These are phyloP conservation scores for Pyricularia grisea DNA, from an alignment of 2,329 filamentous ascomycete species.

Conservation along the genomic window DNA sequence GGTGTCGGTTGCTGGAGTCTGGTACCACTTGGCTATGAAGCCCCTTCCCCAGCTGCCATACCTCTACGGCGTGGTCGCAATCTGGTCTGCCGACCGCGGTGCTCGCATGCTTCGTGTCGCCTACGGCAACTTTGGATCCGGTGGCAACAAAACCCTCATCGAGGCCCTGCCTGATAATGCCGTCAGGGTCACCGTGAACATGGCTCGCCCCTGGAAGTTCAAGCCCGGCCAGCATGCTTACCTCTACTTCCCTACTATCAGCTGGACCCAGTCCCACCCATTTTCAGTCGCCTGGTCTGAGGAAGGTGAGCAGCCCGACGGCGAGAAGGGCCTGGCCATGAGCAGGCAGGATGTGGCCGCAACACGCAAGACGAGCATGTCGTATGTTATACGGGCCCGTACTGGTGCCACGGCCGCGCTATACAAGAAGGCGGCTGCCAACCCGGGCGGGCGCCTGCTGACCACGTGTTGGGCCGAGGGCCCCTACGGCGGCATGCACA, in stretches of 20 bases:
- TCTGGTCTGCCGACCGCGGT: slow-evolving; percentile 59
- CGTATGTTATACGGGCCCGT: slow-evolving; percentile 63
- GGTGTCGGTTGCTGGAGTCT: slow-evolving; percentile 52
- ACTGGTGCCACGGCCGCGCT: slow-evolving; percentile 65
- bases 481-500: slow-evolving; percentile 66
- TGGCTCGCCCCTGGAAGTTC: slow-evolving; percentile 71
- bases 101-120: slow-evolving; percentile 49
- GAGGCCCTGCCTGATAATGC: slow-evolving; percentile 71
- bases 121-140: slow-evolving; percentile 57
- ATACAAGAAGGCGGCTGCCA: slow-evolving; percentile 56
- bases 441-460: slow-evolving; percentile 49
- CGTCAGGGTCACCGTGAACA: slow-evolving; percentile 60
- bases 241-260: slow-evolving; percentile 65
- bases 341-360: slow-evolving; percentile 45
- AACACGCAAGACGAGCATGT: slow-evolving; percentile 56
- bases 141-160: slow-evolving; percentile 59
- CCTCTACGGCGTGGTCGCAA: slow-evolving; percentile 49
- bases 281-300: slow-evolving; percentile 75
- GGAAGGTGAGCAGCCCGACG: slow-evolving; percentile 36
- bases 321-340: slow-evolving; percentile 48
- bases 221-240: slow-evolving; percentile 70
- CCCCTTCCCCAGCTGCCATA: slow-evolving; percentile 46
- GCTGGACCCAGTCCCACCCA: slow-evolving; percentile 66
- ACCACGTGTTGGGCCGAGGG: slow-evolving; percentile 65
- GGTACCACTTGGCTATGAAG: slow-evolving; percentile 54